phyloP scores from a whole-genome alignment of 495 filamentous ascomycete genomes.

The Amorphotheca resinae region DNA sequence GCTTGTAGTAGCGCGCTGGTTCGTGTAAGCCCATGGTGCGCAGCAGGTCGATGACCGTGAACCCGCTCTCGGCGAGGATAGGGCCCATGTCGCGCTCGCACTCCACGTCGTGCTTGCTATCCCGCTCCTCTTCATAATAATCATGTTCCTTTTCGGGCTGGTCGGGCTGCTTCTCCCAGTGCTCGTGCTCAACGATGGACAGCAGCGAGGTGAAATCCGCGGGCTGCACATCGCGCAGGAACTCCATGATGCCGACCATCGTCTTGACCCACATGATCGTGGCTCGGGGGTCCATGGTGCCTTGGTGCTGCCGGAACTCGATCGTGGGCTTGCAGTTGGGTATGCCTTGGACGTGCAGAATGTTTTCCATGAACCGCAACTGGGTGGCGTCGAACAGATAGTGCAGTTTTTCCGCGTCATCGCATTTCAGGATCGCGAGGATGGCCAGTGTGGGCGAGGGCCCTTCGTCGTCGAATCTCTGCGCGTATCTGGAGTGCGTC shows the following conservation, averaged over 20 bases:
- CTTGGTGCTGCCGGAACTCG: constrained; percentile 32
- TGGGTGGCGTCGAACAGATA: neutral
- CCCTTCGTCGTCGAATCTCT: neutral
- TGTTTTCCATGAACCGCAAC: neutral
- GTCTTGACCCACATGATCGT: neutral
- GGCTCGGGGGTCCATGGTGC: neutral
- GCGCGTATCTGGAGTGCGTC: neutral
- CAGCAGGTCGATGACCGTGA: constrained; percentile 1
- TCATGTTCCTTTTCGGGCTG: too few relatives aligned
- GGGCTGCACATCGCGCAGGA: neutral
- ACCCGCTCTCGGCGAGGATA: neutral
- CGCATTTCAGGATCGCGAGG: neutral
- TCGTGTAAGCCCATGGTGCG: neutral
- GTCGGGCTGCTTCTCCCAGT: neutral
- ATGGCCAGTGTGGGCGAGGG: neutral
- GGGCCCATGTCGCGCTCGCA: neutral
- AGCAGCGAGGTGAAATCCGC: neutral
- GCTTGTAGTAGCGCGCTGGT: neutral
- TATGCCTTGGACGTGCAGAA: neutral
- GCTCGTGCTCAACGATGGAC: neutral
- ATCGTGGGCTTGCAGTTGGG: constrained; percentile 17
- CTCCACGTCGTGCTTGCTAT: neutral
- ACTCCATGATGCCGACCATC: neutral
- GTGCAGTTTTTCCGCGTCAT: neutral
- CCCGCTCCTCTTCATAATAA: too few relatives aligned